Conservation (phyloP, 306 rosid genomes). For the Fragaria ananassa region DNA sequence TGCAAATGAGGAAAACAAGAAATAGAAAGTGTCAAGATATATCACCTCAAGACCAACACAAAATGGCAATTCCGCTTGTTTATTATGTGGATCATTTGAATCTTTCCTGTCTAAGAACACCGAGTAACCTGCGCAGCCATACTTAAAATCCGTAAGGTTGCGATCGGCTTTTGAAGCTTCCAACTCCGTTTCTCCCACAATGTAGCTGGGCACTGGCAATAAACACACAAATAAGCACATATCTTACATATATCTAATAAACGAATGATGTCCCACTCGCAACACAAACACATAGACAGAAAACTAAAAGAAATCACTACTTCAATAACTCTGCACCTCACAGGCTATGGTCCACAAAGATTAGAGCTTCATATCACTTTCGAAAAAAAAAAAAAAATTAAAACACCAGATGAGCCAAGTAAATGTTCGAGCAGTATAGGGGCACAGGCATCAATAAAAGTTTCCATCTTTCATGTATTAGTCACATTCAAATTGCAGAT, state of each 20-base stretch:
- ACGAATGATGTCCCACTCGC: not conserved
- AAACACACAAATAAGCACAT: constrained; percentile 31
- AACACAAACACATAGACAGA: not conserved
- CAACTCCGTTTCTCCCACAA: constrained; percentile 75
- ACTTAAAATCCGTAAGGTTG: constrained; percentile 66
- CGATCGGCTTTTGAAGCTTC: constrained; percentile 77
- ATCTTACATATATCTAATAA: not conserved
- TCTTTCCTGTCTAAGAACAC: constrained; percentile 66
- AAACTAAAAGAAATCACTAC: not conserved
- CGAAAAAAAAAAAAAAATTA: too few species aligned
- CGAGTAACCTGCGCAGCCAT: constrained; percentile 88
- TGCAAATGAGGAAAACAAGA: not conserved
- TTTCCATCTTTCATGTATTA: not conserved
- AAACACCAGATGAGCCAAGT: not conserved
- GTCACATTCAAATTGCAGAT: not conserved
- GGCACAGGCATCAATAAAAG: not conserved
- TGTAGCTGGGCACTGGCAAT: constrained; percentile 61
- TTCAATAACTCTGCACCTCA: not conserved
- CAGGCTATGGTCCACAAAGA: not conserved
- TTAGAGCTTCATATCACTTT: not conserved
- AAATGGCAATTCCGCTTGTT: constrained; percentile 71
- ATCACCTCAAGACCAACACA: constrained; percentile 88
- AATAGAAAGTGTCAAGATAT: constrained; percentile 10
- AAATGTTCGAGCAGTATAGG: not conserved
- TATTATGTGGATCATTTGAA: constrained; percentile 47